A percentile compares a stretch with the other conserved stretches of the same genome.
phyloP scores from a whole-genome alignment of 2,329 filamentous ascomycete genomes.

The Phyllosticta citribraziliensis region DNA sequence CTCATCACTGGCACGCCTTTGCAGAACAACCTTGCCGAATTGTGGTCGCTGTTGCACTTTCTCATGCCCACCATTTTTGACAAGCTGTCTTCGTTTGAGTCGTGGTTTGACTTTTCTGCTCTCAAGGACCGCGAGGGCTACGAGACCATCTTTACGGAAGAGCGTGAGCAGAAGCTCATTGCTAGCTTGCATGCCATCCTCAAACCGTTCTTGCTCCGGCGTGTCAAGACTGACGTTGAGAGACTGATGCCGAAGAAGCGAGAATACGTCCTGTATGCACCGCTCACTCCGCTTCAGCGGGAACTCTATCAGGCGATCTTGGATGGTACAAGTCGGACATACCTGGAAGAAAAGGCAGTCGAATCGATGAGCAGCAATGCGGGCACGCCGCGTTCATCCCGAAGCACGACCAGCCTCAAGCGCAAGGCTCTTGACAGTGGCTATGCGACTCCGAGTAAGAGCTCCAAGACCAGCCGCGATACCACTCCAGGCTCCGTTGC shows the following conservation, averaged over 20 bases:
- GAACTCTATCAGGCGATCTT: slow-evolving; percentile 77
- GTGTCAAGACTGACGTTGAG: slow-evolving; percentile 90
- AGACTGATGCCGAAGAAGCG: slow-evolving; percentile 87
- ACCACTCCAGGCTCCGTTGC: slow-evolving; percentile 59
- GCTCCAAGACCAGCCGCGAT: slow-evolving; percentile 60
- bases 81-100: slow-evolving; percentile 84
- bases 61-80: slow-evolving; percentile 87
- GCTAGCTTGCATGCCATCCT: slow-evolving; percentile 87
- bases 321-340: slow-evolving; percentile 41
- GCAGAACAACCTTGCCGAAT: slow-evolving; percentile 88
- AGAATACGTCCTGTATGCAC: slow-evolving; percentile 91
- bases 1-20: slow-evolving; percentile 91
- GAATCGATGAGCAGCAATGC: slow-evolving; percentile 46
- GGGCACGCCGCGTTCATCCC: slow-evolving; percentile 38
- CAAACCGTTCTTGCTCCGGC: slow-evolving; percentile 78
- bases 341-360: slow-evolving; percentile 66
- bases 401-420: slow-evolving; percentile 42
- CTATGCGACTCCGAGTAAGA: slow-evolving; percentile 52
- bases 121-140: slow-evolving; percentile 74
- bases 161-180: slow-evolving; percentile 66
- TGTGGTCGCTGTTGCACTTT: slow-evolving; percentile 94
- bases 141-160: slow-evolving; percentile 68
- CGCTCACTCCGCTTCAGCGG: slow-evolving; percentile 81
- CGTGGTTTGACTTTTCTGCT: slow-evolving; percentile 95
- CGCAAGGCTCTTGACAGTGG: slow-evolving; percentile 39